Percentiles rank a stretch among this genome's conserved stretches.
phyloP scores from a whole-genome alignment of 73 alveolate genomes.

The Paramecium bursaria region DNA sequence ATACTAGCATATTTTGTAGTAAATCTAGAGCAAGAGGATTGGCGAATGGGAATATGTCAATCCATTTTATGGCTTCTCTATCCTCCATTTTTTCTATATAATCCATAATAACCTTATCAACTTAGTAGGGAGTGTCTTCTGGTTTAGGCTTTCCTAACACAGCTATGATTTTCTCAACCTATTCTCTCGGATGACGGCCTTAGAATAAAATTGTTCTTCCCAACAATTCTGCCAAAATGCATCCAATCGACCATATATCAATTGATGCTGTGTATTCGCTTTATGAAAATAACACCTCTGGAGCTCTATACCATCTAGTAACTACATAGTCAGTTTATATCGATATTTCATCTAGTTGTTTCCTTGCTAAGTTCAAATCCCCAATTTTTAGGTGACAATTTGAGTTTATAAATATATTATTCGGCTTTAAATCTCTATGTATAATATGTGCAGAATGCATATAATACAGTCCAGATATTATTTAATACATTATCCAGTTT shows the following conservation, averaged over 20 bases:
- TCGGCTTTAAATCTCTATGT: constrained; percentile 71
- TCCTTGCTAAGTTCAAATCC: constrained; percentile 69
- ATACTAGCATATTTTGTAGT: constrained; percentile 86
- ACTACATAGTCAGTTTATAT: constrained; percentile 83
- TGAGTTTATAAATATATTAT: constrained; percentile 62
- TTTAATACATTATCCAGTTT: constrained; percentile 59
- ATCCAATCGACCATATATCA: constrained; percentile 90
- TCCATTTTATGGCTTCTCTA: constrained; percentile 82
- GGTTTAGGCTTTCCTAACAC: constrained; percentile 90
- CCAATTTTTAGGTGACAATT: constrained; percentile 68
- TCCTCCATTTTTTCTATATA: constrained; percentile 81
- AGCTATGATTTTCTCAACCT: constrained; percentile 87
- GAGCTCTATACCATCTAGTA: constrained; percentile 90
- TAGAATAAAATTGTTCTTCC: constrained; percentile 91
- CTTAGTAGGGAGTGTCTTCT: constrained; percentile 85
- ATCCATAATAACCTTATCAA: constrained; percentile 87
- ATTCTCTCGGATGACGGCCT: constrained; percentile 85
- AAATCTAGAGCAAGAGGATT: constrained; percentile 92
- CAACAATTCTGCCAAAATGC: constrained; percentile 85
- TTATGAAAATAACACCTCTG: constrained; percentile 85
- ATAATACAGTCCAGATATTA: constrained; percentile 63
- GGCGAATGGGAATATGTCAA: constrained; percentile 88
- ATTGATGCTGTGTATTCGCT: constrained; percentile 81
- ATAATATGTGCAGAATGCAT: constrained; percentile 74
- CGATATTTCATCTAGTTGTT: constrained; percentile 42